Evolutionary conservation across 306 rosid genomes (phyloP).

Genomic region (Rosa rugosa): DNA sequence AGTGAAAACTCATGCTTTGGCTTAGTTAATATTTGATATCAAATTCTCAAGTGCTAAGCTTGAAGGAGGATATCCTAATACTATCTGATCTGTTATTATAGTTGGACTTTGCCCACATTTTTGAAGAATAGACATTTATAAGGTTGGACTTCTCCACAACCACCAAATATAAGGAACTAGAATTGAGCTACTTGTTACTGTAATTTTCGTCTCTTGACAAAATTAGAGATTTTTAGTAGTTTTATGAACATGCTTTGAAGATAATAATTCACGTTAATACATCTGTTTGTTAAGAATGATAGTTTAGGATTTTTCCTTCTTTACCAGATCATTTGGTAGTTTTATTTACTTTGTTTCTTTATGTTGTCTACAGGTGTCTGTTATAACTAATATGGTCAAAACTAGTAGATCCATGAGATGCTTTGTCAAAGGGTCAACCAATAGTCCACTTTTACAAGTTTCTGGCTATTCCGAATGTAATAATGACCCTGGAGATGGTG

Average conservation of each 20-base stretch:
- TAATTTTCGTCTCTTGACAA: not conserved
- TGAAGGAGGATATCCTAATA: not conserved
- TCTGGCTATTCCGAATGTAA: constrained; percentile 46
- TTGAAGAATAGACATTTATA: not conserved
- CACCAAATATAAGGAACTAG: not conserved
- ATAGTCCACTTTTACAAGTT: constrained; percentile 60
- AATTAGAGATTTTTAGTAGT: not conserved
- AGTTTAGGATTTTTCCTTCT: not conserved
- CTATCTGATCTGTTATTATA: not conserved
- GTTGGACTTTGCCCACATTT: not conserved
- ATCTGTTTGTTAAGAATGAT: constrained; percentile 35
- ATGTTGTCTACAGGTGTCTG: constrained; percentile 44
- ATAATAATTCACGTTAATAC: not conserved
- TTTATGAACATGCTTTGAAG: not conserved
- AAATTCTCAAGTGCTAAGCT: not conserved
- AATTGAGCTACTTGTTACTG: not conserved
- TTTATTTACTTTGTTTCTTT: constrained; percentile 16
- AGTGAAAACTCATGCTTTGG: not conserved
- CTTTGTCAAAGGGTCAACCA: constrained; percentile 52
- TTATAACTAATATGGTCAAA: constrained; percentile 52
- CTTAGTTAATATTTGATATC: not conserved
- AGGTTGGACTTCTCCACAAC: not conserved
- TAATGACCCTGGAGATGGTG: constrained; percentile 77
- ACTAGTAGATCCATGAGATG: constrained; percentile 67
- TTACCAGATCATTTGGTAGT: not conserved